Evolutionary conservation across 768 basidiomycete genomes (phyloP).

Genomic region (Epithele typhae): DNA sequence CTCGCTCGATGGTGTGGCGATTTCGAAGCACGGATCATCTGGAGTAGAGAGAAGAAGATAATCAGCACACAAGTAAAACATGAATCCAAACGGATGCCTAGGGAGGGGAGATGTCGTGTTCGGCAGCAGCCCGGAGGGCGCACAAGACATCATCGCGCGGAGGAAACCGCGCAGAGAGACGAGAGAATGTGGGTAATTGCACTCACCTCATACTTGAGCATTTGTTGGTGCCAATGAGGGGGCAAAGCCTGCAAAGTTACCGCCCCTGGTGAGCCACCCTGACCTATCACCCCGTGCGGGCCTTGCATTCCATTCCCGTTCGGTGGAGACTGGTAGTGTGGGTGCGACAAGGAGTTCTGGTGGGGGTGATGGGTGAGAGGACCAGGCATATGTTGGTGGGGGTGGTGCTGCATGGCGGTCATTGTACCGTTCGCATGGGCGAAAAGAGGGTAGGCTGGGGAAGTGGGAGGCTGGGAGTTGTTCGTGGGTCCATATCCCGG

Average conservation of each 20-base stretch:
- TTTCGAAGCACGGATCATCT: slow-evolving; percentile 83
- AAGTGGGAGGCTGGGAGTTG: slow-evolving; percentile 58
- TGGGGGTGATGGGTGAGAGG: slow-evolving; percentile 56
- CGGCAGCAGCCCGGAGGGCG: too few species aligned
- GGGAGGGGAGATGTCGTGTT: too few species aligned
- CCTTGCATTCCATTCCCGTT: slow-evolving; percentile 45
- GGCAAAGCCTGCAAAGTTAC: slow-evolving; percentile 55
- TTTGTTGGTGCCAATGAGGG: slow-evolving; percentile 90
- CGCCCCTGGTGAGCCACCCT: slow-evolving; percentile 49
- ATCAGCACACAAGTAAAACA: too few species aligned
- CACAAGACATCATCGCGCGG: too few species aligned
- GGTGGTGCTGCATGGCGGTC: slow-evolving; percentile 56
- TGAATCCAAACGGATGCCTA: too few species aligned
- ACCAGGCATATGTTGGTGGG: slow-evolving; percentile 47
- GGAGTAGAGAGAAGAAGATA: background rate
- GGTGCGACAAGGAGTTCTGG: slow-evolving; percentile 69
- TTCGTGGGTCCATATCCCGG: slow-evolving; percentile 44
- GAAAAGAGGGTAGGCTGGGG: slow-evolving; percentile 75
- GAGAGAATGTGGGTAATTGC: too few species aligned
- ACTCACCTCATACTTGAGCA: slow-evolving; percentile 89
- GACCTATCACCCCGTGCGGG: slow-evolving; percentile 31
- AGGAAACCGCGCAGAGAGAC: too few species aligned
- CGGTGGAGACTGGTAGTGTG: slow-evolving; percentile 72
- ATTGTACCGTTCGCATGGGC: slow-evolving; percentile 55
- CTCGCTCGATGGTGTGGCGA: slow-evolving; percentile 93